These are phyloP conservation scores for Phyllosticta citriasiana DNA, from an alignment of 2,329 filamentous ascomycete species.

Conservation along the genomic window DNA sequence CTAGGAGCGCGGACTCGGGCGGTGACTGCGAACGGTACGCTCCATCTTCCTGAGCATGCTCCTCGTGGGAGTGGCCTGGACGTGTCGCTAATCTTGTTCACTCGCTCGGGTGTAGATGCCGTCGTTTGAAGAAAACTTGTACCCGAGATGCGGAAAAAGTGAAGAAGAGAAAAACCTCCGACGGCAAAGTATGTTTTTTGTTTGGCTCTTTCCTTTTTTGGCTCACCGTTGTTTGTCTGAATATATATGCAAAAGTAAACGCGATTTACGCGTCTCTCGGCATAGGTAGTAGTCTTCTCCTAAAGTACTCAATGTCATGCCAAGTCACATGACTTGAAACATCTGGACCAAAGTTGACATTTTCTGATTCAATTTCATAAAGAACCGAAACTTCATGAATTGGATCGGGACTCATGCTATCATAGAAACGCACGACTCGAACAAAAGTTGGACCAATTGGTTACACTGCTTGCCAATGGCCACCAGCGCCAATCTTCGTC, in stretches of 20 bases:
- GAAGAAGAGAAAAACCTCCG: conserved; percentile 10
- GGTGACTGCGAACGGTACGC: conserved; percentile 10
- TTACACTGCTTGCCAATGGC: conserved; percentile 3
- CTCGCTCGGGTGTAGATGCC: not conserved
- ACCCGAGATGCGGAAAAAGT: conserved; percentile 1
- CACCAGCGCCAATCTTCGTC: conserved; percentile 4
- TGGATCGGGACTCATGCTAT: not conserved
- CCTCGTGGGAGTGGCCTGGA: not conserved
- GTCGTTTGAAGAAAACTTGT: conserved; percentile 5
- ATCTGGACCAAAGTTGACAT: not conserved
- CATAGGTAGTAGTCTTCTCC: not conserved
- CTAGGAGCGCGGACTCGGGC: not conserved
- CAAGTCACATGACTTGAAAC: not conserved
- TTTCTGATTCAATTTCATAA: not conserved
- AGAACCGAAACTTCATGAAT: not conserved
- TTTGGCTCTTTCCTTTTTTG: not conserved
- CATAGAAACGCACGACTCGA: conserved; percentile 4
- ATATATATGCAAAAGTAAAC: not conserved
- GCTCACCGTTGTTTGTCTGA: not conserved
- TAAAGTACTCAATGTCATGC: not conserved
- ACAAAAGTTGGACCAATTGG: conserved; percentile 8
- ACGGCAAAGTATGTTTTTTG: conserved; percentile 9
- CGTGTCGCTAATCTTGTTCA: not conserved
- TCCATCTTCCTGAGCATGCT: not conserved
- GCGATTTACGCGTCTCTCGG: not conserved